phyloP scores from a whole-genome alignment of 306 rosid genomes.

The Lathyrus sativus region DNA sequence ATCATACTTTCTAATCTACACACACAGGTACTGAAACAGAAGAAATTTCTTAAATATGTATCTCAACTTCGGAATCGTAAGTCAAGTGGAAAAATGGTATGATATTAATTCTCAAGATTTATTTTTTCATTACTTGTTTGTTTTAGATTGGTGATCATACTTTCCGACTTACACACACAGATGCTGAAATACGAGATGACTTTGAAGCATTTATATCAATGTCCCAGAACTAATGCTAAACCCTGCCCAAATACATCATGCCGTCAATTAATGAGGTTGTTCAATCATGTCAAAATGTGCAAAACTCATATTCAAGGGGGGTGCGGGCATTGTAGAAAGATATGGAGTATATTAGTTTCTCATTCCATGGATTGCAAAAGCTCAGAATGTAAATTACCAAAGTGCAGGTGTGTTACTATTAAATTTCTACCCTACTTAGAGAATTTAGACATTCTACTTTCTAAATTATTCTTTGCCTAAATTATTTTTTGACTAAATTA shows the following conservation, averaged over 20 bases:
- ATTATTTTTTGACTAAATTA: neutral
- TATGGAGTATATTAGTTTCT: conserved; percentile 8
- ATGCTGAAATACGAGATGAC: conserved; percentile 27
- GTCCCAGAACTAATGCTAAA: conserved; percentile 27
- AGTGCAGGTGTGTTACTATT: conserved; percentile 45
- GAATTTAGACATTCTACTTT: neutral
- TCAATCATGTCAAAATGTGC: conserved; percentile 49
- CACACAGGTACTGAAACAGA: conserved; percentile 37
- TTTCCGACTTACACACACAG: conserved; percentile 29
- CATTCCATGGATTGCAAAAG: conserved; percentile 47
- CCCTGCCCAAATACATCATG: conserved; percentile 50
- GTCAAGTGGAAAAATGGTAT: too few relatives aligned
- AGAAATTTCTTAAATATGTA: conserved; percentile 41
- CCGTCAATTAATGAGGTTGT: conserved; percentile 38
- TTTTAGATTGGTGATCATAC: neutral
- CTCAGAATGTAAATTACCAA: conserved; percentile 43
- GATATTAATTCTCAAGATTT: neutral
- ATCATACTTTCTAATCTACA: neutral
- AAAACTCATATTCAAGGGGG: conserved; percentile 36
- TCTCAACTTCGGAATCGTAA: neutral
- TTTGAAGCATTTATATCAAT: conserved; percentile 44
- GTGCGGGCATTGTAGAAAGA: conserved; percentile 48
- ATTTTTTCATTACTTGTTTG: neutral
- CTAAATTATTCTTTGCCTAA: neutral
- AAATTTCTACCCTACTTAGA: neutral